A percentile compares a stretch with the other conserved stretches of the same genome.
These are phyloP conservation scores for Tolypocladium sp. DNA, from an alignment of 2,329 filamentous ascomycete genomes.

Conservation along the genomic window DNA sequence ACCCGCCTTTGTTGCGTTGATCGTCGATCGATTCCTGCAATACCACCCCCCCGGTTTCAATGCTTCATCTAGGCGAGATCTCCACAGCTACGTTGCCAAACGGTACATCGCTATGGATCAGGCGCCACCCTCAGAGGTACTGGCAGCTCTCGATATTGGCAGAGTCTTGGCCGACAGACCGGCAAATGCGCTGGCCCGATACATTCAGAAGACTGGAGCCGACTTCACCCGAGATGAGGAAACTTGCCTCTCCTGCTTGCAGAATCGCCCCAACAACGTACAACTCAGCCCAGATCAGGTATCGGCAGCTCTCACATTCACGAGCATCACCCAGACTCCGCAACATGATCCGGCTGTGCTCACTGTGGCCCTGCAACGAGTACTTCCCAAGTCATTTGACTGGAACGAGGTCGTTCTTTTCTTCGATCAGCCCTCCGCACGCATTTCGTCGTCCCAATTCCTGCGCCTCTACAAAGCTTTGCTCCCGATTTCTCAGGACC, in stretches of 20 bases:
- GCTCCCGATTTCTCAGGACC: conserved; percentile 57
- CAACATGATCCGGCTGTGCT: conserved; percentile 43
- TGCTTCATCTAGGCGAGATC: conserved; percentile 61
- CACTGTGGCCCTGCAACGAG: conserved; percentile 53
- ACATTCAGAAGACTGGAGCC: conserved; percentile 65
- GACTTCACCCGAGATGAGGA: conserved; percentile 71
- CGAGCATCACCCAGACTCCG: conserved; percentile 48
- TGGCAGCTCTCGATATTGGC: conserved; percentile 61
- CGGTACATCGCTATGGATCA: conserved; percentile 59
- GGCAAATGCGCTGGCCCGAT: conserved; percentile 49
- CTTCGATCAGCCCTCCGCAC: conserved; percentile 72
- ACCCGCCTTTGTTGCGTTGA: conserved; percentile 63
- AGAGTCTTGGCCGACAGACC: conserved; percentile 53
- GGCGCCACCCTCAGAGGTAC: conserved; percentile 59
- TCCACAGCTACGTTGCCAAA: conserved; percentile 55
- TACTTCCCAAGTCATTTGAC: conserved; percentile 55
- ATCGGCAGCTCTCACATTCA: conserved; percentile 65
- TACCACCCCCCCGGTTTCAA: conserved; percentile 82
- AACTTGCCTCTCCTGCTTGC: conserved; percentile 45
- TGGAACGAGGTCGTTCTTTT: conserved; percentile 64
- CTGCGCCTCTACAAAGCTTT: conserved; percentile 72
- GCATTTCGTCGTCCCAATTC: conserved; percentile 73
- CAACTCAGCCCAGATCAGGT: conserved; percentile 75
- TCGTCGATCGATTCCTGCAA: conserved; percentile 80
- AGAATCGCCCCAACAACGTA: conserved; percentile 41